Base-by-base conservation (phyloP, 108 stramenopile genomes). In the Skeletonema costatum region DNA sequence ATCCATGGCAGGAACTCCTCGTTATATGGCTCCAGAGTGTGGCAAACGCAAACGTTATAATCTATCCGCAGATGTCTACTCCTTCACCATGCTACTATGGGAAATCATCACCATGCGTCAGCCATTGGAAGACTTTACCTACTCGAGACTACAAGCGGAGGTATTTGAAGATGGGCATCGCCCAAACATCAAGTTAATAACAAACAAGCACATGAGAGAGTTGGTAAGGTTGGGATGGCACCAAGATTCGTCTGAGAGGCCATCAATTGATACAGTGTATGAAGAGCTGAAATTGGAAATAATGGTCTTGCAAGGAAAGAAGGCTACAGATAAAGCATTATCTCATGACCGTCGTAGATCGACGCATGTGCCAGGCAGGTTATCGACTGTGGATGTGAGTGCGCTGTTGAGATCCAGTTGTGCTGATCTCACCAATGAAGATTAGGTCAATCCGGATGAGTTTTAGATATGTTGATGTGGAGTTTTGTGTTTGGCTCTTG, bases 51-150 rank as follows among this genome's bases (percentile, higher is more conserved):
- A 38, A 19, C 78, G 29, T 32, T 71, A 75, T 21, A 32, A 36
- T 70, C 73, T 80, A 64, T 79, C 74, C 32, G 82, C 87, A 44
- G 93, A 95, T 77, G 91, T 92, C 11, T 95, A 91, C 60, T 87
- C 89, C 21, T 90, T 91, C 83, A 81, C 68, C 44, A 86, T 95
- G 68, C 35, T 92, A 6, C 50, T 90, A 4, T 95, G 91, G 91
- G 90, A 95, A 76, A 68, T 95, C 6, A 56, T 89, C 2, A 72
- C 77, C 2, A 53, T 90, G 39, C n/a, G 69, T 25, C 36, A 81
- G 63, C 87, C 89, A 1, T 65, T 90, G 33, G 17, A 56, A 59
- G 33, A 70, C 21, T 81, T 44, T 46, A 60, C 68, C 5, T 80
- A 74, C 46, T 31, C 83, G 9, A 59, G 63, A 44, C 70, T 81